Percentiles rank a stretch among this genome's conserved stretches.
Evolutionary conservation across 192 early-diverging fungal species (phyloP).

Genomic region (Mortierella antarctica): DNA sequence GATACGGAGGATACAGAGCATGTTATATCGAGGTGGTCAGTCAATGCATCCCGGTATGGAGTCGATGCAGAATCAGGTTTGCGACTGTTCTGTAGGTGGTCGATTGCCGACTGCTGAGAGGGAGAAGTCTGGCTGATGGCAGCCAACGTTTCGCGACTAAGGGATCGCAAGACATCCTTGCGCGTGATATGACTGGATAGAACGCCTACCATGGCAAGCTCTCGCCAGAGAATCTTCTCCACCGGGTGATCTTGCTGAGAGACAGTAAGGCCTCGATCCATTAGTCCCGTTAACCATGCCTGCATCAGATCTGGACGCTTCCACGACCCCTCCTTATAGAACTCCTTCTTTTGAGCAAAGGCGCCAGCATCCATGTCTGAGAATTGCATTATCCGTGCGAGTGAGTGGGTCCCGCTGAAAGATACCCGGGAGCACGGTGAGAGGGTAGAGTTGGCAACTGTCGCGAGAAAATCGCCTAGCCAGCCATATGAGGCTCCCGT

Average conservation of each 20-base stretch:
- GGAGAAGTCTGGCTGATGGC: background rate
- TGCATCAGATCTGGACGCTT: conserved; percentile 4
- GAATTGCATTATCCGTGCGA: conserved; percentile 8
- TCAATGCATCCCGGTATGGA: conserved; percentile 20
- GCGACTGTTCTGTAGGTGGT: background rate
- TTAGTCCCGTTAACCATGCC: conserved; percentile 20
- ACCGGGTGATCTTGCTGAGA: background rate
- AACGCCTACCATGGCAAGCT: conserved; percentile 36
- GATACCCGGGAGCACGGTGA: background rate
- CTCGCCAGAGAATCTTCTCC: conserved; percentile 28
- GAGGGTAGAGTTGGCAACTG: background rate
- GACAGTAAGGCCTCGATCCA: background rate
- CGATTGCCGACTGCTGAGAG: background rate
- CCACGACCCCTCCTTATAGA: conserved; percentile 10
- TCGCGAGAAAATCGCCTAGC: conserved; percentile 21
- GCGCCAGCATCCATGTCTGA: conserved; percentile 7
- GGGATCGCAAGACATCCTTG: conserved; percentile 23
- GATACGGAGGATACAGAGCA: no score
- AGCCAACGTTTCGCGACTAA: conserved; percentile 1
- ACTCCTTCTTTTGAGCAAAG: conserved; percentile 13
- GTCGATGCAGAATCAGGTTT: background rate
- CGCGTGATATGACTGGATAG: conserved; percentile 3
- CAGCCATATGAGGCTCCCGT: conserved; percentile 10
- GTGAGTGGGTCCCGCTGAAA: background rate
- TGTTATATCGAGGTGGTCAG: background rate